Evolutionary conservation across 768 basidiomycete genomes (phyloP).

Genomic region (Cystobasidiopsis lactophilus): DNA sequence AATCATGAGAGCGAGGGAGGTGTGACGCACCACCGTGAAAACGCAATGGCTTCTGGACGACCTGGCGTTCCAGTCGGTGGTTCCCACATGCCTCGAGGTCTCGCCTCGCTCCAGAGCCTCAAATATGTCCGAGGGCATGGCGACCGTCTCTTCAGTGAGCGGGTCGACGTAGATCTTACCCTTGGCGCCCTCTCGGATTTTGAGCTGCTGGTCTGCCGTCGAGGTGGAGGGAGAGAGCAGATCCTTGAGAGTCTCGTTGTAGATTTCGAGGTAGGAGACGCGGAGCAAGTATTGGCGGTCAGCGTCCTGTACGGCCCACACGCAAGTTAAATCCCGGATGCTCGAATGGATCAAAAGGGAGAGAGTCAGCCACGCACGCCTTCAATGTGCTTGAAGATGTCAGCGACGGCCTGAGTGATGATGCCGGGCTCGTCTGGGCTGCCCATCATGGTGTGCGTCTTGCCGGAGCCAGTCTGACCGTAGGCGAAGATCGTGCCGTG

Average conservation of each 20-base stretch:
- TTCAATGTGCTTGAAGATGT: conserved; percentile 67
- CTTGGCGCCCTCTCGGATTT: conserved; percentile 30
- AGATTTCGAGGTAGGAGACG: conserved; percentile 91
- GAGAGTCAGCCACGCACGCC: conserved; percentile 15
- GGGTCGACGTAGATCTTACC: conserved; percentile 42
- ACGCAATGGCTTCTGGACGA: conserved; percentile 88
- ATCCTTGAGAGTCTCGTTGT: conserved; percentile 39
- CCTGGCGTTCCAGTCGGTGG: conserved; percentile 96
- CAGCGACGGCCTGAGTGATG: conserved; percentile 76
- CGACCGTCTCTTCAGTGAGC: conserved; percentile 79
- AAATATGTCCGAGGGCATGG: conserved; percentile 59
- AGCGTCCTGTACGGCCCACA: conserved; percentile 29
- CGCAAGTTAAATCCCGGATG: neutral
- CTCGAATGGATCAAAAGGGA: neutral
- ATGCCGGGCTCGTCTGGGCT: conserved; percentile 57
- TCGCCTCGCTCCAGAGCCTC: conserved; percentile 72
- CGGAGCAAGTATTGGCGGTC: conserved; percentile 77
- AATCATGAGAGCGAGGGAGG: neutral
- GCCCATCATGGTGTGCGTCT: conserved; percentile 50
- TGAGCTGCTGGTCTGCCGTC: conserved; percentile 40
- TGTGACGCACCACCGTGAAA: conserved; percentile 61
- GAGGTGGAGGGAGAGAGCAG: conserved; percentile 9
- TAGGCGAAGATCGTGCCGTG: conserved; percentile 84
- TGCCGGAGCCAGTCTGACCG: conserved; percentile 59
- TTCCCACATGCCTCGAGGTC: conserved; percentile 65